Evolutionary conservation across 2,329 filamentous ascomycete genomes (phyloP).

Genomic region (Colletotrichum echinochloae): DNA sequence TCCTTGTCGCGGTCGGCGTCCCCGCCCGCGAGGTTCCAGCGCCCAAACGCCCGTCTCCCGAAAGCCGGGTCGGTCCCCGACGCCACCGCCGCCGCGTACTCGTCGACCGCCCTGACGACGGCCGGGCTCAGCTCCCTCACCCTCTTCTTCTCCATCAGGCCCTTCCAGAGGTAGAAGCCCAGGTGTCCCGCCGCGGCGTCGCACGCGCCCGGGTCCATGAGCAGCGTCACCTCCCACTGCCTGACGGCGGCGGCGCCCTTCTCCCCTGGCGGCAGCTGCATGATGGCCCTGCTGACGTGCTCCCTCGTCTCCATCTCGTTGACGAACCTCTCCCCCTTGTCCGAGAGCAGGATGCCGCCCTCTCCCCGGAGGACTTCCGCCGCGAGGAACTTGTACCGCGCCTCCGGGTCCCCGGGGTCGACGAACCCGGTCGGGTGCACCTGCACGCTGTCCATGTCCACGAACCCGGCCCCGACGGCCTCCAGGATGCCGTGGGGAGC

Average conservation of each 20-base stretch:
- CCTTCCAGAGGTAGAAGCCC: slow-evolving; percentile 73
- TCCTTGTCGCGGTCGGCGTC: slow-evolving; percentile 62
- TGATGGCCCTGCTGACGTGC: slow-evolving; percentile 65
- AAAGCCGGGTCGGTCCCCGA: slow-evolving; percentile 57
- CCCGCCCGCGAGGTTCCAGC: slow-evolving; percentile 62
- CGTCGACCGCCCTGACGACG: slow-evolving; percentile 57
- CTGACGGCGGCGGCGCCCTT: slow-evolving; percentile 50
- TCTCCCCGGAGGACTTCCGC: slow-evolving; percentile 73
- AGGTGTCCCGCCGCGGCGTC: slow-evolving; percentile 66
- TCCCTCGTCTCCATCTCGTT: slow-evolving; percentile 73
- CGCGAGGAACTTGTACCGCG: slow-evolving; percentile 70
- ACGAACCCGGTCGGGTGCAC: slow-evolving; percentile 75
- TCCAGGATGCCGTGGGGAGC: slow-evolving; percentile 62
- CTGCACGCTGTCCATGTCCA: slow-evolving; percentile 70
- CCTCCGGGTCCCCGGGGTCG: slow-evolving; percentile 59
- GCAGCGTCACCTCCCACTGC: slow-evolving; percentile 70
- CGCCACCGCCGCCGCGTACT: slow-evolving; percentile 60
- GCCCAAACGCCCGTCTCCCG: slow-evolving; percentile 63
- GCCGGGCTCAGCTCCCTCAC: slow-evolving; percentile 60
- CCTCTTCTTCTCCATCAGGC: slow-evolving; percentile 67
- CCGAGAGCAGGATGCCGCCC: slow-evolving; percentile 67
- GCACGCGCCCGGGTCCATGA: slow-evolving; percentile 70
- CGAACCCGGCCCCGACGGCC: slow-evolving; percentile 54
- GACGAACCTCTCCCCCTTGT: slow-evolving; percentile 65
- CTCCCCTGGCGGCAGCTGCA: slow-evolving; percentile 50